Evolutionary conservation across 805 yeast genomes (phyloP).

Genomic region (Spathaspora girioi): DNA sequence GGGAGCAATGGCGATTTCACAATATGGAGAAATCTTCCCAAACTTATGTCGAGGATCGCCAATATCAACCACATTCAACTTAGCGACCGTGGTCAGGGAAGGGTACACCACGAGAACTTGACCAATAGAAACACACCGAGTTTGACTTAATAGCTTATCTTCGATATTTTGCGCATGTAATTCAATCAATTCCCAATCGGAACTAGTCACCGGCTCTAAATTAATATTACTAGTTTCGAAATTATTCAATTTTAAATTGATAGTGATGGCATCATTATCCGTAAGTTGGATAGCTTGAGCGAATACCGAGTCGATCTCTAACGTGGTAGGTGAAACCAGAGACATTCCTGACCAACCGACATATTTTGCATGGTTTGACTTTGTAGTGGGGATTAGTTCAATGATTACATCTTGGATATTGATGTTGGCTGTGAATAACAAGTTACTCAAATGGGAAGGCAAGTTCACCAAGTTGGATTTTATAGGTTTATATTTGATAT

Average conservation of each 20-base stretch:
- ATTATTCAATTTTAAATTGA: slow-evolving; percentile 46
- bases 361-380: slow-evolving; percentile 26
- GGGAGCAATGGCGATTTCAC: slow-evolving; percentile 80
- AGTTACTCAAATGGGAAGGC: slow-evolving; percentile 45
- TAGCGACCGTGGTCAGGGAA: slow-evolving; percentile 55
- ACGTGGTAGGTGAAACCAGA: slow-evolving; percentile 20
- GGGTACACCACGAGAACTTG: slow-evolving; percentile 71
- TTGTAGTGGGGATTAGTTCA: slow-evolving; percentile 37
- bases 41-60: slow-evolving; percentile 35
- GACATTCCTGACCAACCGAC: slow-evolving; percentile 71
- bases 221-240: slow-evolving; percentile 60
- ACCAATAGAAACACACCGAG: slow-evolving; percentile 63
- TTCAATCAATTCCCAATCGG: slow-evolving; percentile 92
- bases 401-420: slow-evolving; percentile 57
- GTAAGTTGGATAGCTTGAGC: slow-evolving; percentile 49
- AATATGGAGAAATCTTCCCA: slow-evolving; percentile 55
- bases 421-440: slow-evolving; percentile 49
- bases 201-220: slow-evolving; percentile 70
- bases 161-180: slow-evolving; percentile 76
- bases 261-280: slow-evolving; percentile 35
- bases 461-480: slow-evolving; percentile 53
- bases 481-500: slow-evolving; percentile 24
- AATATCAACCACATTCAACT: slow-evolving; percentile 45
- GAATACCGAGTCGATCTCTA: slow-evolving; percentile 69
- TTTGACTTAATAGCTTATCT: slow-evolving; percentile 68